Base-by-base conservation (phyloP, 2,329 filamentous ascomycete genomes). In the Scedosporium aurantiacum region DNA sequence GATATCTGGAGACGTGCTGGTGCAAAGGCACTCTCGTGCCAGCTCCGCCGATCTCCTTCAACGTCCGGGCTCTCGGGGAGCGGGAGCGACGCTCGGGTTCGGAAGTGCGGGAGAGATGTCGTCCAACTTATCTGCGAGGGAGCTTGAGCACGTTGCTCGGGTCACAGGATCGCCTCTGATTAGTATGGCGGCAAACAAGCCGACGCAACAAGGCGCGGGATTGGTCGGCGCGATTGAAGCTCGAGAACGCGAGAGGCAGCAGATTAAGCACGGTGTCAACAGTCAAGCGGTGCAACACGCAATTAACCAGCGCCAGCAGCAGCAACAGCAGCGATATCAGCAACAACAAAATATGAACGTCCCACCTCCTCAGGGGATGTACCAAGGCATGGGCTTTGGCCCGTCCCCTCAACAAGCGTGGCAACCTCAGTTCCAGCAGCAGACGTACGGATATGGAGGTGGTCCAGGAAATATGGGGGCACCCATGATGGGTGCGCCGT, bases 71-170 rank as follows among this genome's bases (percentile, higher is more conserved):
- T 90, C 87, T 12, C 82, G 84, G 54, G 82, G 83, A 10, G 79
- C 85, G 8, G 78, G 76, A 47, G 71, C 73, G 3, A 70, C 81
- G 62, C 72, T 87, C 32, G 69, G 67, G 56, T 68, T 66, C 6
- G 72, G 72, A 3, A 70, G 67, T 57, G 68, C 66, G 4, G 72
- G 73, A 2, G 73, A 75, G 27, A 59, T 68, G 55, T 77, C 68
- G 25, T 79, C 82, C 0, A 82, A 87, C 62, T 78, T 96, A n/a
- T 91, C 89, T 21, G 91, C 91, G 18, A 84, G 88, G 16, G 91
- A 96, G 72, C 91, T 95, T 71, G 90, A 95, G 73, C 88, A 95
- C 66, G 82, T 96, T n/a, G 89, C 91, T 8, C 84, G 89, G 43
- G 79, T 90, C 66, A 96, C 91, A 0, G 89, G 89, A 1, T 86